A percentile compares a stretch with the other conserved stretches of the same genome.
These are phyloP conservation scores for Lotus japonicus DNA, from an alignment of 306 rosid species.

Conservation along the genomic window DNA sequence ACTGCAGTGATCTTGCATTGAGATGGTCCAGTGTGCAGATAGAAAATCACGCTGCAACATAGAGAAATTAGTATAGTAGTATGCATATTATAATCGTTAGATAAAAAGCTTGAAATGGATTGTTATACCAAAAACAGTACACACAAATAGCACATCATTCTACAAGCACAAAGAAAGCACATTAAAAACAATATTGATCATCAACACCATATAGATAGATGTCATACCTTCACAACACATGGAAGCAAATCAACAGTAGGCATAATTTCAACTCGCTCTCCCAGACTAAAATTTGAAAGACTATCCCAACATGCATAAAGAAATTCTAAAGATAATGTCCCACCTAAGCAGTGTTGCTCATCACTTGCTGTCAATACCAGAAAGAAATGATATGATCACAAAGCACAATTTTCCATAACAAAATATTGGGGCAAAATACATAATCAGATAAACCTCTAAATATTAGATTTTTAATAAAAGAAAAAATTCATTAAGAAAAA, in stretches of 20 bases:
- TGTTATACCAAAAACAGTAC: background rate
- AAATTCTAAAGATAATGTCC: slow-evolving; percentile 56
- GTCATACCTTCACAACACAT: slow-evolving; percentile 63
- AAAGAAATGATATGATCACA: slow-evolving; percentile 15
- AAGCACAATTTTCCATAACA: slow-evolving; percentile 4
- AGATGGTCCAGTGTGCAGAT: too few species aligned
- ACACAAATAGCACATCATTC: background rate
- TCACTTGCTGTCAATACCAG: slow-evolving; percentile 40
- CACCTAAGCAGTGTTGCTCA: slow-evolving; percentile 56
- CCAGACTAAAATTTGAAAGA: slow-evolving; percentile 50
- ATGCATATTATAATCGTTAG: slow-evolving; percentile 3
- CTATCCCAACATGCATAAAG: slow-evolving; percentile 50
- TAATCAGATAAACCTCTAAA: background rate
- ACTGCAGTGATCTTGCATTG: slow-evolving; percentile 43
- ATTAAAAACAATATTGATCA: slow-evolving; percentile 1
- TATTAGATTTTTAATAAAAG: background rate
- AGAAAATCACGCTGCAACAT: slow-evolving; percentile 56
- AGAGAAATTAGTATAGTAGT: background rate
- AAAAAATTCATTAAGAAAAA: slow-evolving; percentile 15
- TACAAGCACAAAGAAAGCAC: slow-evolving; percentile 14
- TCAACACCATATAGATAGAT: background rate
- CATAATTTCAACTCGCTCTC: slow-evolving; percentile 55
- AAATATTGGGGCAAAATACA: background rate
- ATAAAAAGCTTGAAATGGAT: background rate
- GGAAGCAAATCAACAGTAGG: slow-evolving; percentile 47